Evolutionary conservation across 495 filamentous ascomycete species (phyloP), one percentile per base, ranked within the genome.

Genomic region (Aspergillus incahuasiensis): DNA sequence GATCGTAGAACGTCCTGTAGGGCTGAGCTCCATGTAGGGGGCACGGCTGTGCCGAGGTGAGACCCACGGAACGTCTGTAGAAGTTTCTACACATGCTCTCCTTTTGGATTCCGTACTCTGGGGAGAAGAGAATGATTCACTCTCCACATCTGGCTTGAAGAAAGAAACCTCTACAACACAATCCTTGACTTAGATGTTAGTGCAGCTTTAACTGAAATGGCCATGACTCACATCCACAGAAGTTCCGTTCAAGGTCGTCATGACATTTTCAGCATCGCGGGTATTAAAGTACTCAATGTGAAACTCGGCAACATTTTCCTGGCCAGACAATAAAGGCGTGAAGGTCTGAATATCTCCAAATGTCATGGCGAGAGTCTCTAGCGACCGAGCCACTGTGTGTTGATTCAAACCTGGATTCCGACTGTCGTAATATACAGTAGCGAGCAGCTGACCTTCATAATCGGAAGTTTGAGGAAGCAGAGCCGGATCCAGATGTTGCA

Each of bases 271-370:
- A 0, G 70, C 68, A 38, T 71, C 63, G 28, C 62, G 64, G 32
- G 64, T 68, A 43, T 87, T 80, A 44, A 69, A 79, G 63, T 79
- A 89, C 57, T 89, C 86, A 8, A 66, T 55, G 55, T 68, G 69
- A 58, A 68, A 76, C 13, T 70, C 58, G 18, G 61, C 53, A 24
- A 65, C 55, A 24, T 66, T 70, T 30, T 71, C 64, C 11, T 74
- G 68, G 12, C 65, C 57, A 34, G 45, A 63, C 24, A 60, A 56
- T 25, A 71, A 61, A 6, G 63, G 56, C 52, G 78, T 72, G 48
- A 82, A 79, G 1, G 80, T 76, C 57, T 68, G 70, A 20, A 89
- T 63, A 45, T 78, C 73, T 4, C 84, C 84, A 56, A 84, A 77
- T 0, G 68, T 68, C 47, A 71, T 70, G 16, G 84, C 66, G 32